phyloP scores from a whole-genome alignment of 129 eudicot genomes.

The Flaveria ramosissima region DNA sequence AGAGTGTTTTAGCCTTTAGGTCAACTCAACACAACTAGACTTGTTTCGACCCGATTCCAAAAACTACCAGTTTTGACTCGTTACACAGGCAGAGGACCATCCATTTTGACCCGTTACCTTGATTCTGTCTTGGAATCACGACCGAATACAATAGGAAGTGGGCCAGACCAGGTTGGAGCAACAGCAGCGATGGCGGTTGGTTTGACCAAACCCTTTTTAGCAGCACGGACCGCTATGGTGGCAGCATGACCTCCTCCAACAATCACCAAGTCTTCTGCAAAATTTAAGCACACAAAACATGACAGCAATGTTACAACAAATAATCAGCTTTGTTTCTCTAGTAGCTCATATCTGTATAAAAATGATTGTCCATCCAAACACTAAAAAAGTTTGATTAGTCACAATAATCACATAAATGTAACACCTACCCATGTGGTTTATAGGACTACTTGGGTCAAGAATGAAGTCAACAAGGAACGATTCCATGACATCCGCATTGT shows the following conservation, averaged over 20 bases:
- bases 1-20: not conserved
- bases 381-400: not conserved
- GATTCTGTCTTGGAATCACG: slow-evolving; percentile 80
- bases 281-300: slow-evolving; percentile 11
- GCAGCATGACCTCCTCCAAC: slow-evolving; percentile 99
- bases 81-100: not conserved
- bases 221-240: slow-evolving; percentile 87
- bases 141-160: slow-evolving; percentile 98
- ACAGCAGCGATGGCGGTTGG: slow-evolving; percentile 83
- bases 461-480: slow-evolving; percentile 79
- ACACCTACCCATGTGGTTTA: slow-evolving; percentile 52
- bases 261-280: slow-evolving; percentile 63
- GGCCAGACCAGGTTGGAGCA: slow-evolving; percentile 99
- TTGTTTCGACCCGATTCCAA: not conserved
- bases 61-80: not conserved
- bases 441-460: slow-evolving; percentile 59
- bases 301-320: not conserved
- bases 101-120: slow-evolving; percentile 48
- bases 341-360: too few relatives aligned
- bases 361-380: not conserved
- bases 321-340: not conserved
- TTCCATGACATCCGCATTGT: slow-evolving; percentile 89
- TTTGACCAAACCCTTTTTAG: slow-evolving; percentile 81
- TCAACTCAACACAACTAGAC: not conserved
- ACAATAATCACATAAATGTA: slow-evolving; percentile 6